Evolutionary conservation across 2,329 filamentous ascomycete species (phyloP), one percentile per base, ranked within the genome.

Genomic region (Fusarium citri): DNA sequence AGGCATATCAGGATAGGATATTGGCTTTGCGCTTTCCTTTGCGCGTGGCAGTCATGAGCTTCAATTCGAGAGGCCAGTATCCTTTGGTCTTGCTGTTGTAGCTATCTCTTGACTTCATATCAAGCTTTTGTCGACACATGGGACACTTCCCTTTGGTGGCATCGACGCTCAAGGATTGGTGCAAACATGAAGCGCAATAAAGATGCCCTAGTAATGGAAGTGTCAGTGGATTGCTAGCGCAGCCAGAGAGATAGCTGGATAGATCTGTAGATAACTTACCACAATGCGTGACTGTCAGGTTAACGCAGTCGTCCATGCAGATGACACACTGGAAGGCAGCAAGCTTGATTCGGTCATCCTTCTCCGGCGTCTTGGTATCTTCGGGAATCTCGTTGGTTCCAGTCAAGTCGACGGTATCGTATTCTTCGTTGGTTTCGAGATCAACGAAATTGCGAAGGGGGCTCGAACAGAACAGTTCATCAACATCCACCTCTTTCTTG

Each of bases 281-380:
- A 77, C 89, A 91, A 77, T 90, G 87, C 5, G 89, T 91, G 47
- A 90, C 85, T 2, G 88, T 90, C 64, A 91, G 73, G 28, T 83
- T 81, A 3, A 83, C 85, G 26, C 83, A 85, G 65, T 88, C 83
- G 64, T 91, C 89, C 87, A 91, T 89, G 78, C 89, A 91, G 61
- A 91, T 91, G 45, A 89, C 87, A 66, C 89, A 91, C 77, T 91
- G 87, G 49, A 90, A 89, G 6, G 82, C 80, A 46, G 83, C 81
- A 18, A 91, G 77, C 76, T 86, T 88, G 73, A 83, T 77, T 53
- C 78, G 82, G 14, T 84, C 86, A 53, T 86, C 85, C 51, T 82
- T 80, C 56, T 83, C 80, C 14, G 82, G 82, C 64, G 81, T 80
- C 62, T 80, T 78, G n/a, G 84, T 76, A 49, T 84, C 78, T 14